Conservation (phyloP, 192 early-diverging fungal species). For the Cetraspora pellucida region DNA sequence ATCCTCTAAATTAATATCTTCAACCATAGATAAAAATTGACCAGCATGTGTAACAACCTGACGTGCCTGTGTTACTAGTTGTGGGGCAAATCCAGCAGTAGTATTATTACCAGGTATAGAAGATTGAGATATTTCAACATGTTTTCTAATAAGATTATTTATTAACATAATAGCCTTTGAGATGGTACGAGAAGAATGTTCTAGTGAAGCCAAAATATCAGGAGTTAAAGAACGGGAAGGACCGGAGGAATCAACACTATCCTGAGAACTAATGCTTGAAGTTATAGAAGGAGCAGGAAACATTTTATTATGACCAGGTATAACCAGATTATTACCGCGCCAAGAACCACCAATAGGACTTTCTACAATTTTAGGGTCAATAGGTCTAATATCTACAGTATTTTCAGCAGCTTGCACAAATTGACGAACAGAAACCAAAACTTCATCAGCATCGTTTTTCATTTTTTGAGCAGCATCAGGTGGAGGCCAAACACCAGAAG, state of each 20-base stretch:
- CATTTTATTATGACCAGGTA: neutral
- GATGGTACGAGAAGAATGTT: constrained; percentile 42
- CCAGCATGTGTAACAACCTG: constrained; percentile 39
- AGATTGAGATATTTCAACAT: constrained; percentile 29
- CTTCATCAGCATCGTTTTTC: constrained; percentile 73
- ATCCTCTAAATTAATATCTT: constrained; percentile 41
- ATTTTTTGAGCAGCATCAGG: constrained; percentile 79
- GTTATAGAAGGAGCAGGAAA: neutral
- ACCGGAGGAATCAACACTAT: neutral
- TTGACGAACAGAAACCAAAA: constrained; percentile 70
- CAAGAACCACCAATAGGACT: constrained; percentile 25
- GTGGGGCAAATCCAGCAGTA: constrained; percentile 32
- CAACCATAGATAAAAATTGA: constrained; percentile 45
- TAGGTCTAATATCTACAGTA: constrained; percentile 33
- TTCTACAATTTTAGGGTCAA: constrained; percentile 28
- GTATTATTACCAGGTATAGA: constrained; percentile 1
- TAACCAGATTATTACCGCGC: constrained; percentile 30
- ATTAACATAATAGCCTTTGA: constrained; percentile 37
- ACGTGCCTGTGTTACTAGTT: constrained; percentile 43
- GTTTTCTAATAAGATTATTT: constrained; percentile 35
- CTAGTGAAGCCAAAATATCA: constrained; percentile 37
- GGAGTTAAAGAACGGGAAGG: constrained; percentile 20
- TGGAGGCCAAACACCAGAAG: constrained; percentile 87
- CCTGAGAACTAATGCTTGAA: neutral
- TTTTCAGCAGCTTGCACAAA: constrained; percentile 75